Conservation (phyloP, 495 filamentous ascomycete species). For the Daldinia vernicosa region DNA sequence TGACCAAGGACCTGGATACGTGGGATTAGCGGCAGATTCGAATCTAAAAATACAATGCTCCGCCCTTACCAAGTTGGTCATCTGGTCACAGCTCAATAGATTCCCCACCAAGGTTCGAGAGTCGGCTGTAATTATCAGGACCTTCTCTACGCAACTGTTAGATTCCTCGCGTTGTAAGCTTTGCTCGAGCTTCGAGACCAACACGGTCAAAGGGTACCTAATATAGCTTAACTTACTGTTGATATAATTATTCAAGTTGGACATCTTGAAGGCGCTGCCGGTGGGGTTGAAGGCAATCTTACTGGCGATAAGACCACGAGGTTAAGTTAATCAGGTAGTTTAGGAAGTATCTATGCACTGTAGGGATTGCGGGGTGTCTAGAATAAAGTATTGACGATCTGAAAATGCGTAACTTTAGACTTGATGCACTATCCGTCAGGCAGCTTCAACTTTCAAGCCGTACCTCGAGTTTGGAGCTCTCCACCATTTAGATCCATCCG, state of each 20-base stretch:
- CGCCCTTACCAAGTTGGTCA: conserved; percentile 79
- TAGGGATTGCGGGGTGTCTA: neutral
- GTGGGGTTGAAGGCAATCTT: neutral
- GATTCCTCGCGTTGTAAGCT: conserved; percentile 34
- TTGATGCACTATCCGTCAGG: conserved; percentile 11
- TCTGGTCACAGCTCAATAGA: conserved; percentile 87
- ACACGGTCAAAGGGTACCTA: neutral
- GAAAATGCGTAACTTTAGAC: neutral
- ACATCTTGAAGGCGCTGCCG: conserved; percentile 36
- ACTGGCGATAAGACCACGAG: neutral
- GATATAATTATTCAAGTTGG: conserved; percentile 46
- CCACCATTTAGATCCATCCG: neutral
- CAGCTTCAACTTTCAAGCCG: conserved; percentile 19
- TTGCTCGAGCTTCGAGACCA: conserved; percentile 1
- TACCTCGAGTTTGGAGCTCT: conserved; percentile 15
- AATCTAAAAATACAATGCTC: conserved; percentile 5
- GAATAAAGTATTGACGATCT: neutral
- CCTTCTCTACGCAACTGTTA: conserved; percentile 72
- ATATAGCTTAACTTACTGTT: conserved; percentile 43
- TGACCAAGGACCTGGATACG: conserved; percentile 70
- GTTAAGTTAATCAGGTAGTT: neutral
- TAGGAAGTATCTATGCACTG: neutral
- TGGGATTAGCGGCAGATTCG: conserved; percentile 10
- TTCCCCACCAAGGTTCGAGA: conserved; percentile 87
- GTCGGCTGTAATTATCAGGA: conserved; percentile 90